Evolutionary conservation across 208 protist species (phyloP).

Genomic region (Entamoeba dispar): DNA sequence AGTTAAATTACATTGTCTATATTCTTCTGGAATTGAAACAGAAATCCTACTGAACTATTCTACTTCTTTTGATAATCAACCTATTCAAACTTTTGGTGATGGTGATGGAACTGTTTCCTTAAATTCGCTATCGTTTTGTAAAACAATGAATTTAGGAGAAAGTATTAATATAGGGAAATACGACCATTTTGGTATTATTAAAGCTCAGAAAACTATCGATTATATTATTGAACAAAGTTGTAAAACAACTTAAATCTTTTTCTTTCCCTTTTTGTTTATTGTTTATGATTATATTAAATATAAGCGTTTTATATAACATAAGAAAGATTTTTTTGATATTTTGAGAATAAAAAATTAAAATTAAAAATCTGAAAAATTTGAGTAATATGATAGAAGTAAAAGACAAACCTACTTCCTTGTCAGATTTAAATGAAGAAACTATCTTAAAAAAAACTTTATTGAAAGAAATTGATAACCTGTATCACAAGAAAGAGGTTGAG

Average conservation of each 20-base stretch:
- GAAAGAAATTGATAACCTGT: background rate
- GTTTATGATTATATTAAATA: too few relatives aligned
- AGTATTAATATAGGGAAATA: background rate
- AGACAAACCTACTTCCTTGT: background rate
- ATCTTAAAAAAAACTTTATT: background rate
- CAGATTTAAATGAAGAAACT: background rate
- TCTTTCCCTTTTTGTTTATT: too few relatives aligned
- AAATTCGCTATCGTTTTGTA: background rate
- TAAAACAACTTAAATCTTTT: background rate
- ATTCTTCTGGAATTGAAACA: background rate
- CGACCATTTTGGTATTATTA: background rate
- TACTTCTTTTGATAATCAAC: background rate
- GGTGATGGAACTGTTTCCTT: background rate
- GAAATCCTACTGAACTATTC: background rate
- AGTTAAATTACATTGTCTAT: background rate
- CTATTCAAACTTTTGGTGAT: background rate
- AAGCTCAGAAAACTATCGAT: background rate
- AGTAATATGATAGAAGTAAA: background rate
- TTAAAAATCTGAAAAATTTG: too few relatives aligned
- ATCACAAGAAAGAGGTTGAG: background rate
- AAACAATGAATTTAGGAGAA: background rate
- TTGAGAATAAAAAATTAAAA: too few relatives aligned
- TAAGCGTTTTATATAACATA: too few relatives aligned
- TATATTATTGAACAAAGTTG: background rate
- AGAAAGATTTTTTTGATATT: too few relatives aligned